A percentile compares a stretch with the other conserved stretches of the same genome.
phyloP scores from a whole-genome alignment of 2,329 filamentous ascomycete genomes.

The Monosporascus ibericus region DNA sequence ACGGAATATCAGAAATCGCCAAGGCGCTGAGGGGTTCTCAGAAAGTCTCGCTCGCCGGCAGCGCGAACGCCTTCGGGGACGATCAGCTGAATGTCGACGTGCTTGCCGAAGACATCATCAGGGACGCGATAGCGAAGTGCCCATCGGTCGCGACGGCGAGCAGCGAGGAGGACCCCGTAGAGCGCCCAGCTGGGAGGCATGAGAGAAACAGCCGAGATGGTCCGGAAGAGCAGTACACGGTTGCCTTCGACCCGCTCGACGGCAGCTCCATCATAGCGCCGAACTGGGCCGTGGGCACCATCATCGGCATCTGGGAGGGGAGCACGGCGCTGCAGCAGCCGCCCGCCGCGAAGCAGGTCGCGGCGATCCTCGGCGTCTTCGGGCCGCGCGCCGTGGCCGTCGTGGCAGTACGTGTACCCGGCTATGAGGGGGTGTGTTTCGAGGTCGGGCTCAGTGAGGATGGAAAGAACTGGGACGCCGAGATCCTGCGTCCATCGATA shows the following conservation, averaged over 20 bases:
- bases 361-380: constrained; percentile 45
- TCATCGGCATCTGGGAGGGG: constrained; percentile 54
- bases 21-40: constrained; percentile 37
- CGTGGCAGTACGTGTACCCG: constrained; percentile 45
- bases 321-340: constrained; percentile 34
- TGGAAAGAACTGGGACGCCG: constrained; percentile 16
- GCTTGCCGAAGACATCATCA: constrained; percentile 41
- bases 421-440: constrained; percentile 35
- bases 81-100: constrained; percentile 56
- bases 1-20: constrained; percentile 38
- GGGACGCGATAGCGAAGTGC: constrained; percentile 36
- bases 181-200: constrained; percentile 27
- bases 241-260: constrained; percentile 59
- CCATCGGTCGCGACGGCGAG: constrained; percentile 43
- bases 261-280: constrained; percentile 55
- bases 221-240: constrained; percentile 42
- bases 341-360: constrained; percentile 38
- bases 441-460: constrained; percentile 40
- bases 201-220: no score
- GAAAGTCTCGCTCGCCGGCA: constrained; percentile 40
- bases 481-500: constrained; percentile 37
- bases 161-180: constrained; percentile 56
- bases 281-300: constrained; percentile 54
- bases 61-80: constrained; percentile 52
- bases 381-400: constrained; percentile 51